Evolutionary conservation across 768 basidiomycete genomes (phyloP).

Genomic region (Termitomyces sp.): DNA sequence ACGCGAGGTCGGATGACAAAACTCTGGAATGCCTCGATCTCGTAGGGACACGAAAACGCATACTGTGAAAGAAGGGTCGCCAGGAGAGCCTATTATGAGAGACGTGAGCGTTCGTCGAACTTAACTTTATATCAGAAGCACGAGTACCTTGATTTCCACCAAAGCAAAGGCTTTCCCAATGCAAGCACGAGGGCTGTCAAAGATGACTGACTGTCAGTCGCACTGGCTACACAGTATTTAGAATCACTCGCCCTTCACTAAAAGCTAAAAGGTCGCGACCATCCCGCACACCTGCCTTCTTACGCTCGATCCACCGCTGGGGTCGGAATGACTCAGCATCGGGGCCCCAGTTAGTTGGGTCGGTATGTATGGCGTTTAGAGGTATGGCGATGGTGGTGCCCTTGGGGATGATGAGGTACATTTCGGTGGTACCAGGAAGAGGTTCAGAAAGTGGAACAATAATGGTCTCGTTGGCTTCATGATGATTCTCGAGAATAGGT

Average conservation of each 20-base stretch:
- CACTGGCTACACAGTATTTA: background rate
- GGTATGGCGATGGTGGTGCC: slow-evolving; percentile 54
- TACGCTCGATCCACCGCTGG: slow-evolving; percentile 56
- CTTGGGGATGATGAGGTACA: slow-evolving; percentile 47
- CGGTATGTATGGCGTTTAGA: slow-evolving; percentile 53
- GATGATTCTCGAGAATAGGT: slow-evolving; percentile 62
- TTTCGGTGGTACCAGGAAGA: slow-evolving; percentile 39
- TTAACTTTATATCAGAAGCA: background rate
- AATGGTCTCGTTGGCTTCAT: slow-evolving; percentile 54
- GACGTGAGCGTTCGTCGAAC: background rate
- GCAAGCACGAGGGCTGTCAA: slow-evolving; percentile 52
- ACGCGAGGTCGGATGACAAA: slow-evolving; percentile 63
- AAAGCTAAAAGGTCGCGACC: slow-evolving; percentile 52
- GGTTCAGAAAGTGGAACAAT: slow-evolving; percentile 53
- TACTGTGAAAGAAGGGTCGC: slow-evolving; percentile 52
- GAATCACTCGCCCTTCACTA: slow-evolving; percentile 46
- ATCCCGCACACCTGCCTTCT: slow-evolving; percentile 23
- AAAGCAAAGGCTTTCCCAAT: slow-evolving; percentile 57
- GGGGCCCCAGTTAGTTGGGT: slow-evolving; percentile 53
- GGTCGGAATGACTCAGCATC: slow-evolving; percentile 58
- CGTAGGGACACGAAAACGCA: slow-evolving; percentile 43
- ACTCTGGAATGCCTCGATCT: slow-evolving; percentile 63
- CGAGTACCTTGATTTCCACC: slow-evolving; percentile 55
- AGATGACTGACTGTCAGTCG: slow-evolving; percentile 6
- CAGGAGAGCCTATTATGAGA: slow-evolving; percentile 30